Percentiles rank a stretch among this genome's conserved stretches.
These are phyloP conservation scores for Blepharisma stoltei DNA, from an alignment of 73 alveolate species.

Conservation along the genomic window DNA sequence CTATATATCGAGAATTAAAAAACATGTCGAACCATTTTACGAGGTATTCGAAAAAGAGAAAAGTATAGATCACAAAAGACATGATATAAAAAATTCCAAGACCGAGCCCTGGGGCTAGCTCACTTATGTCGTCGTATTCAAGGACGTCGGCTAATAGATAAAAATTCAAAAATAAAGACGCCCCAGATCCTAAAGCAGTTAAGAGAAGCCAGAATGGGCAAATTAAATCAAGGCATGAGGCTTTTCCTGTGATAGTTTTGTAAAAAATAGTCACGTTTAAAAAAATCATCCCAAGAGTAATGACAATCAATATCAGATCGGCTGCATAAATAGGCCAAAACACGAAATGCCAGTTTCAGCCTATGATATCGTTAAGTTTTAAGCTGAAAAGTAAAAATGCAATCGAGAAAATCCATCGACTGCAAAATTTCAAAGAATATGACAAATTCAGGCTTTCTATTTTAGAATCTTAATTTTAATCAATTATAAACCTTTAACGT, in stretches of 20 bases:
- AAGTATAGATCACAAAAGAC: neutral
- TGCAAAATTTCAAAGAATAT: no score
- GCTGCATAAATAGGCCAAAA: conserved; percentile 16
- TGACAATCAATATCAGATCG: neutral
- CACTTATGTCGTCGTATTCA: neutral
- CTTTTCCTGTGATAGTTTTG: neutral
- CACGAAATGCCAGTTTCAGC: conserved; percentile 12
- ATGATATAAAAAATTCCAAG: neutral
- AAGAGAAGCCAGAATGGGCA: neutral
- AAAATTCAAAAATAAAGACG: neutral
- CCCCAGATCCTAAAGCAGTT: neutral
- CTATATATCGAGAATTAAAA: no score
- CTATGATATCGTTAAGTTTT: neutral
- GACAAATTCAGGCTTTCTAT: no score
- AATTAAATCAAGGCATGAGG: neutral
- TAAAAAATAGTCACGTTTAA: neutral
- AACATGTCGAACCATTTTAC: neutral
- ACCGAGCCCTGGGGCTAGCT: neutral
- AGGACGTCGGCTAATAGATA: neutral
- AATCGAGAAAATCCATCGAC: no score
- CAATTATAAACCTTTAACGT: no score
- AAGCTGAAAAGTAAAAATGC: conserved; percentile 1
- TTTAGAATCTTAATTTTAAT: no score
- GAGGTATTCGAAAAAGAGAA: neutral
- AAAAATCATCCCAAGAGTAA: neutral